Base-by-base conservation (phyloP, 148 eudicot species). In the Fagopyrum esculentum region DNA sequence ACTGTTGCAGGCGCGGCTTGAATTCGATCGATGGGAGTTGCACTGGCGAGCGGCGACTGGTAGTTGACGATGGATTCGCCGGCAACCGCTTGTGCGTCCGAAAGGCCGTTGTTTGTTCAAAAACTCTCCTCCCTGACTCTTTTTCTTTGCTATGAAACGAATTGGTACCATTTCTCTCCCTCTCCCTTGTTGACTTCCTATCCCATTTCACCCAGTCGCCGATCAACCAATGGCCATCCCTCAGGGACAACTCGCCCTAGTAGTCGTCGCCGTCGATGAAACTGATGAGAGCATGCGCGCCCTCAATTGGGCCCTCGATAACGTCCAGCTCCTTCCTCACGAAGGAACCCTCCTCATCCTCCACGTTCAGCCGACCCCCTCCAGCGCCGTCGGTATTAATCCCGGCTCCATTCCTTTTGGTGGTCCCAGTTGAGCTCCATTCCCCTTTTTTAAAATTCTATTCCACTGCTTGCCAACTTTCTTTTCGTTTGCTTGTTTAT, bases 211-310 rank as follows among this genome's bases (percentile, higher is more conserved):
- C 30, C 29, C 10, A 4, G 0, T 54, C 59, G 54, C 59, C 59
- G 59, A 6, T 55, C 22, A 55, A 55, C 59, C 22, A 35, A 57
- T 57, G 63, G 63, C 63, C 30, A 19, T 57, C 63, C 63, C 63
- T 17, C 7, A 16, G 10, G 9, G 30, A 7, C 29, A 57, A 17
- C 70, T 87, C 2, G 78, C 74, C 5, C 82, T 84, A 70, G 97
- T 88, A 74, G 76, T 92, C 72, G 92, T 89, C 29, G 82, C 97
- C 66, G 94, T 92, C 4, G 97, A 92, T 50, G 92, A 94, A 9
- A 89, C 92, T 74, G 91, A 92, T n/a, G 89, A 87, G 78, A 89
- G 97, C 80, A 92, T 89, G 91, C 78, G 83, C 83, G 94, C 89
- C 45, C 73, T 92, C 19, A 81, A 73, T 9, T 92, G 97, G 97